These are phyloP conservation scores for Saccharomyces pastorianus DNA, from an alignment of 1,139 yeast species.

Conservation along the genomic window DNA sequence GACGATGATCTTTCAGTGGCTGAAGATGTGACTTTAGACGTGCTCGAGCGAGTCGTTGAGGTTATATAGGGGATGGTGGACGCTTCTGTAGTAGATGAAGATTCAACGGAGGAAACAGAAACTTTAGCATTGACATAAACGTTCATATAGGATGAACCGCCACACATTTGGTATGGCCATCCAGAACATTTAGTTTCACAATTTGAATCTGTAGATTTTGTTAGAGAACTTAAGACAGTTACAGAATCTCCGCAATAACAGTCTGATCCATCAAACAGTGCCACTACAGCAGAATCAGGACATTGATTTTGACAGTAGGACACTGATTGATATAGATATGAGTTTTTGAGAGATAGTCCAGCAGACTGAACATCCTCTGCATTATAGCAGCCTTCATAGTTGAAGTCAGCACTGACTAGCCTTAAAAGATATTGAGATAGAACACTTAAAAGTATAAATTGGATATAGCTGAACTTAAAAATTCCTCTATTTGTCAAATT, in stretches of 20 bases:
- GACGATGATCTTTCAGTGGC: neutral
- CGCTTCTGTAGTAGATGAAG: constrained; percentile 32
- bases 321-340: constrained; percentile 43
- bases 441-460: neutral
- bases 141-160: constrained; percentile 46
- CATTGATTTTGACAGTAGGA: constrained; percentile 43
- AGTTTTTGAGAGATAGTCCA: constrained; percentile 29
- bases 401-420: neutral
- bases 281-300: constrained; percentile 43
- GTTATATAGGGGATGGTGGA: constrained; percentile 16
- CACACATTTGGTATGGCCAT: constrained; percentile 51
- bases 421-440: neutral
- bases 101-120: constrained; percentile 11
- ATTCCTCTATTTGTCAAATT: neutral
- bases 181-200: constrained; percentile 52
- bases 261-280: constrained; percentile 43
- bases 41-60: neutral
- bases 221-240: constrained; percentile 34
- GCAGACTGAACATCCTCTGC: constrained; percentile 7
- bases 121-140: constrained; percentile 41
- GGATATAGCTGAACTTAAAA: neutral
- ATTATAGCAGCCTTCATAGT: constrained; percentile 21
- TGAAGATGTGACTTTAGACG: neutral
- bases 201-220: constrained; percentile 27
- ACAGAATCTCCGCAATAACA: constrained; percentile 54